Percentiles rank a stretch among this genome's conserved stretches.
These are phyloP conservation scores for Mariannaea sp. DNA, from an alignment of 2,329 filamentous ascomycete species.

Conservation along the genomic window DNA sequence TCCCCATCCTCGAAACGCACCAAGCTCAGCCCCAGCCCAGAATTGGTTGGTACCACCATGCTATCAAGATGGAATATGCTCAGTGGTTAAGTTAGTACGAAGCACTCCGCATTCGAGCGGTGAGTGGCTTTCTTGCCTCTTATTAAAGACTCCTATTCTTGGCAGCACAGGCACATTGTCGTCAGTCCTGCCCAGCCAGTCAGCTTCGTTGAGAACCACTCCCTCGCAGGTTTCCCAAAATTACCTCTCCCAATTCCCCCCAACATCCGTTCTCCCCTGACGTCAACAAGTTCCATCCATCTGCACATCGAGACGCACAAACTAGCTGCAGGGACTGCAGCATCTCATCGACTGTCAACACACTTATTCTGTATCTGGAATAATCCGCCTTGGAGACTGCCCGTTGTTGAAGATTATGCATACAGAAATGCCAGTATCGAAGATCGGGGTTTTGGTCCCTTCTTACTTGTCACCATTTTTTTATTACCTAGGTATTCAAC, in stretches of 20 bases:
- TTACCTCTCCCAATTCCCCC: slow-evolving; percentile 26
- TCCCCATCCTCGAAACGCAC: slow-evolving; percentile 6
- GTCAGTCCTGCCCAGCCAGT: no score
- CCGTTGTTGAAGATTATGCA: neutral
- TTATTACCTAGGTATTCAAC: slow-evolving; percentile 7
- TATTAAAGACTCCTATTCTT: no score
- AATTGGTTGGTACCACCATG: neutral
- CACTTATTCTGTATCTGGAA: slow-evolving; percentile 7
- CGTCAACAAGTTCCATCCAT: slow-evolving; percentile 22
- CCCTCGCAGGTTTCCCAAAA: slow-evolving; percentile 5
- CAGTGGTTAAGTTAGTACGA: no score
- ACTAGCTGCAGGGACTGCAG: slow-evolving; percentile 4
- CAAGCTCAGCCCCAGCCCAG: slow-evolving; percentile 1
- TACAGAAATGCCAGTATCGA: slow-evolving; percentile 5
- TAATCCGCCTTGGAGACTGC: neutral
- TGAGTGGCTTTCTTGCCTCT: no score
- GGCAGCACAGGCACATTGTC: no score
- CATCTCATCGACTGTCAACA: slow-evolving; percentile 26
- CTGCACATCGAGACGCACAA: slow-evolving; percentile 7
- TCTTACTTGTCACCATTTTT: slow-evolving; percentile 3
- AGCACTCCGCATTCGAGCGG: no score
- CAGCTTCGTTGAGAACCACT: neutral
- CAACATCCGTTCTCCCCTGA: slow-evolving; percentile 32
- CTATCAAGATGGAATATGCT: no score
- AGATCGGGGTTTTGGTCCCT: neutral